Conservation (phyloP, 768 basidiomycete genomes). For the Rhizopogon rudus region DNA sequence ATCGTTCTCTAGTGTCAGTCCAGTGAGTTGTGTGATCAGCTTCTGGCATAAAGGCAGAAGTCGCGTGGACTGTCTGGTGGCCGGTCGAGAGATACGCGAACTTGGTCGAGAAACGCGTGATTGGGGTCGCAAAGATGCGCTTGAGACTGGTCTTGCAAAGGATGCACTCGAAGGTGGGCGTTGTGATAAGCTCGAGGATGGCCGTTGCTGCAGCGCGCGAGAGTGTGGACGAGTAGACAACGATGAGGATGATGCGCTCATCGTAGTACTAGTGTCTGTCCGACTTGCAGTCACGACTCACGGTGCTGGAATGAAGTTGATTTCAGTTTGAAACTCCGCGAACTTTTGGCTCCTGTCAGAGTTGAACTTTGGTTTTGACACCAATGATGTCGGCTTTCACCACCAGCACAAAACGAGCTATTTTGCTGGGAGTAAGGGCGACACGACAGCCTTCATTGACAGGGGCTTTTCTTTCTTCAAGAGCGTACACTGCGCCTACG, state of each 20-base stretch:
- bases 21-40: constrained; percentile 51
- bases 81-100: constrained; percentile 46
- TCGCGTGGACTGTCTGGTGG: constrained; percentile 45
- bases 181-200: constrained; percentile 34
- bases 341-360: not conserved
- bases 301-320: too few species aligned
- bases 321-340: constrained; percentile 9
- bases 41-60: constrained; percentile 50
- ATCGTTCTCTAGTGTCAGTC: constrained; percentile 38
- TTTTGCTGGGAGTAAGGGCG: constrained; percentile 1
- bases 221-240: constrained; percentile 15
- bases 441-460: constrained; percentile 4
- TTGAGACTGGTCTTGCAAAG: constrained; percentile 39
- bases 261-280: not conserved
- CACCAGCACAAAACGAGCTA: constrained; percentile 5
- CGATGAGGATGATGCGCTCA: constrained; percentile 16
- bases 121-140: constrained; percentile 31
- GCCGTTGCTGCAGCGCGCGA: constrained; percentile 19
- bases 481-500: constrained; percentile 18
- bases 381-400: constrained; percentile 15
- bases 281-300: too few species aligned
- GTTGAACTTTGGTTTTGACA: not conserved
- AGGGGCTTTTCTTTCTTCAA: not conserved
- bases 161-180: constrained; percentile 45
- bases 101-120: constrained; percentile 32